phyloP scores from a whole-genome alignment of 2,329 filamentous ascomycete species.

The Fusarium humuli region DNA sequence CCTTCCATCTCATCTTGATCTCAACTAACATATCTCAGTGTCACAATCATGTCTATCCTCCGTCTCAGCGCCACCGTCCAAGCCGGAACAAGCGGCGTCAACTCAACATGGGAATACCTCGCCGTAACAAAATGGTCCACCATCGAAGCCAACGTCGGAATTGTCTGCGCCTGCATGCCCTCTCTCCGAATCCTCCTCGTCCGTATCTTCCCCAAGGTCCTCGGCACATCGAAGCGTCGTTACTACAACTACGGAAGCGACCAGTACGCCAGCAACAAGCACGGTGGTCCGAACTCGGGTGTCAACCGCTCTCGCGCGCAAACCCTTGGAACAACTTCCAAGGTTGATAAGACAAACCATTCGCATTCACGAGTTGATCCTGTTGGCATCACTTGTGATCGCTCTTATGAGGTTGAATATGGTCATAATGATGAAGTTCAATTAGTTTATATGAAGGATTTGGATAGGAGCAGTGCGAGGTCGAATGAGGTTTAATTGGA shows the following conservation, averaged over 20 bases:
- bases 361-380: slow-evolving; percentile 18
- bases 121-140: slow-evolving; percentile 52
- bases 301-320: slow-evolving; percentile 13
- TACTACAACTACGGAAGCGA: slow-evolving; percentile 46
- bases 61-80: slow-evolving; percentile 51
- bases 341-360: slow-evolving; percentile 24
- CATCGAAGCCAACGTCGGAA: slow-evolving; percentile 54
- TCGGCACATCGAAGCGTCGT: slow-evolving; percentile 46
- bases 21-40: slow-evolving; percentile 37
- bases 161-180: slow-evolving; percentile 56
- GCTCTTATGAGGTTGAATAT: slow-evolving; percentile 52
- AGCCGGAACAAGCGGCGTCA: slow-evolving; percentile 47
- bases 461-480: slow-evolving; percentile 36
- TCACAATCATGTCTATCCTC: slow-evolving; percentile 54
- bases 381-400: slow-evolving; percentile 50
- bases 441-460: slow-evolving; percentile 48
- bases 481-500: background rate
- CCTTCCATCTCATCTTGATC: accelerated
- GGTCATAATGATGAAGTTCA: slow-evolving; percentile 49
- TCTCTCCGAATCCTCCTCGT: slow-evolving; percentile 52
- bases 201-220: slow-evolving; percentile 53
- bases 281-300: slow-evolving; percentile 10
- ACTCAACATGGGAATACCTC: slow-evolving; percentile 53
- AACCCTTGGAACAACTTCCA: slow-evolving; percentile 40
- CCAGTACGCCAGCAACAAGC: slow-evolving; percentile 17